phyloP scores from a whole-genome alignment of 2,329 filamentous ascomycete species.

The Ophiostoma perfectum region DNA sequence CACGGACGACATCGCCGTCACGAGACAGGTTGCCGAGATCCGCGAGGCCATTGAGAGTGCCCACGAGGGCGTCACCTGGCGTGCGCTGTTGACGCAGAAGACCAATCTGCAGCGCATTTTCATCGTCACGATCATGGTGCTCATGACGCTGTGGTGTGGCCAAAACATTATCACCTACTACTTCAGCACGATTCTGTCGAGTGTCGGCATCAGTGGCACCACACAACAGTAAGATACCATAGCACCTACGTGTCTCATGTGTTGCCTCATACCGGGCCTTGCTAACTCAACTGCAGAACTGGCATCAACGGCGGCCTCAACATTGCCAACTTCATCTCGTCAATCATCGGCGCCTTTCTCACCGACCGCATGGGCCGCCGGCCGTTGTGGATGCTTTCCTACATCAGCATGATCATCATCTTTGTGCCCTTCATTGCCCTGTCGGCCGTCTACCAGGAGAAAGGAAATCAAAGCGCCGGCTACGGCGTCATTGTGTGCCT shows the following conservation, averaged over 20 bases:
- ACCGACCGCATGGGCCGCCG: slow-evolving; percentile 26
- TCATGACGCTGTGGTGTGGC: too few species aligned
- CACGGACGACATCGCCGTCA: neutral
- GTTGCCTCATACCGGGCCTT: slow-evolving; percentile 32
- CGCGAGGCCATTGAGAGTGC: slow-evolving; percentile 51
- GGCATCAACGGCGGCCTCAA: slow-evolving; percentile 18
- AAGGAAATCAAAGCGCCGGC: slow-evolving; percentile 41
- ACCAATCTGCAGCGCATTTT: too few species aligned
- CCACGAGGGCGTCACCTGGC: slow-evolving; percentile 32
- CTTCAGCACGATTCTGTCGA: too few species aligned
- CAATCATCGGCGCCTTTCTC: slow-evolving; percentile 11
- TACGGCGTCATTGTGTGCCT: slow-evolving; percentile 55
- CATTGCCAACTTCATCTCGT: slow-evolving; percentile 26
- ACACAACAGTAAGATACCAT: slow-evolving; percentile 16
- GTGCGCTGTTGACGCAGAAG: too few species aligned
- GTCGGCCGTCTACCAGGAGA: slow-evolving; percentile 41
- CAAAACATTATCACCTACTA: too few species aligned
- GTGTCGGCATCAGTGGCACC: slow-evolving; percentile 17
- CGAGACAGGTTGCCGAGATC: slow-evolving; percentile 24
- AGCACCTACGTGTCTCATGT: neutral
- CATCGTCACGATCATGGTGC: too few species aligned
- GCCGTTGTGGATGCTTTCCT: slow-evolving; percentile 52
- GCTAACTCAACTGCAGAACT: too few species aligned
- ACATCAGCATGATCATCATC: slow-evolving; percentile 44
- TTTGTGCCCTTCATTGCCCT: neutral